Base-by-base conservation (phyloP, 2,329 filamentous ascomycete species). In the Fusarium compactum region DNA sequence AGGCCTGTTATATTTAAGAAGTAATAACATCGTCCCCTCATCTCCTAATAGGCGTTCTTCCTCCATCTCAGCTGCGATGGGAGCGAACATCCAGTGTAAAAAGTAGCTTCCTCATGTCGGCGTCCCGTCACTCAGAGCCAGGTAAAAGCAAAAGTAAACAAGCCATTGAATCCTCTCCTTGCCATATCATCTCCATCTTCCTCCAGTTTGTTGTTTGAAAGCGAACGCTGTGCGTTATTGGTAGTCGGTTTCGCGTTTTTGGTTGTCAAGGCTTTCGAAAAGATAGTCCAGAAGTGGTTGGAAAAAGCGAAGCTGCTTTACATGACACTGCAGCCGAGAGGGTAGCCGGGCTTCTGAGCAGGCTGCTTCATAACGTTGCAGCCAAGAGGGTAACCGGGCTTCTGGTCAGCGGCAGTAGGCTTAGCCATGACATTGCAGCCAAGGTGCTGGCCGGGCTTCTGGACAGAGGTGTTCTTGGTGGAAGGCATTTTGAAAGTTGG, bases 281-380 rank as follows among this genome's bases (percentile, higher is more conserved):
- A 43, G 25, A 43, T 44, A 20, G 43, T 57, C 43, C 54, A 32
- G 24, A 45, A 32, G 43, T 46, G 6, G n/a, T 38, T 40, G 40
- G 34, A 52, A 43, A 53, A 52, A 22, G 24, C 34, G 3, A 40
- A 53, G 52, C 16, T 24, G 41, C 34, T 74, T 78, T 79, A 81
- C 79, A 80, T 80, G 73, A 80, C 58, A 30, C 65, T 72, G 69
- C 79, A 81, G 57, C 76, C 75, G 25, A 78, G 68, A 44, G 71
- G 74, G 61, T 75, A 76, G 62, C 72, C 71, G 20, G 65, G 64
- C 22, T 57, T 68, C 48, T 70, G 55, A 16, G 45, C 45, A 11
- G 77, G 76, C 73, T 78, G 78, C 51, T 76, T 72, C 76, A 78
- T 78, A 56, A 77, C 59, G 24, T 47, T 68, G 69, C 77, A 78